Evolutionary conservation across 495 filamentous ascomycete genomes (phyloP).

Genomic region (Stereocaulon alpinum): DNA sequence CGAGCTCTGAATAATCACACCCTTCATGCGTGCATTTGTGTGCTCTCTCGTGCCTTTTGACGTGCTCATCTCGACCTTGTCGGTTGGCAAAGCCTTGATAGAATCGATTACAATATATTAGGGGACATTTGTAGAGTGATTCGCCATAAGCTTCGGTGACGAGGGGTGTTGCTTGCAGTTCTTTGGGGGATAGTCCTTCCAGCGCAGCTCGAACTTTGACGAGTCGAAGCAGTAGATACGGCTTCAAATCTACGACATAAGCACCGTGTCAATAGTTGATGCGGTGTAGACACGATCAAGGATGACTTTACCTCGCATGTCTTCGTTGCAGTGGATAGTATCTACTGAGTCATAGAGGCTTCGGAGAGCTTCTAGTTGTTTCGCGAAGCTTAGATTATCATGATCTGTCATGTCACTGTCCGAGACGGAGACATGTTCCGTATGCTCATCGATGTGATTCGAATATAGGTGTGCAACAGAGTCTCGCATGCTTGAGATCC

Average conservation of each 20-base stretch:
- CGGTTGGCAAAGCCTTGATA: not conserved
- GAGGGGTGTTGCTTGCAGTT: not conserved
- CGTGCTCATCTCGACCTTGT: constrained; percentile 4
- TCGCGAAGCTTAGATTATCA: too few relatives aligned
- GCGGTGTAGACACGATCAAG: too few relatives aligned
- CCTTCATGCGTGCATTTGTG: not conserved
- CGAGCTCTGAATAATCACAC: constrained; percentile 8
- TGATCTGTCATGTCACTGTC: not conserved
- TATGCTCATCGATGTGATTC: not conserved
- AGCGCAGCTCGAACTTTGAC: constrained; percentile 2
- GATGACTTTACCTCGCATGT: not conserved
- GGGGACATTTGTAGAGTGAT: constrained; percentile 8
- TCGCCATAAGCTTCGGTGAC: constrained; percentile 10
- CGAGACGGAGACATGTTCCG: not conserved
- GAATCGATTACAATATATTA: constrained; percentile 2
- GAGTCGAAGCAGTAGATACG: not conserved
- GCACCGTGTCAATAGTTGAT: not conserved
- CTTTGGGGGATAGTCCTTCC: not conserved
- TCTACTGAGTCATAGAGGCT: not conserved
- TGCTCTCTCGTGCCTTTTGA: constrained; percentile 1
- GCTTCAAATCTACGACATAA: not conserved
- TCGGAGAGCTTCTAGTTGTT: not conserved
- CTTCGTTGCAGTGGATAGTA: not conserved
- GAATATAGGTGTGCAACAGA: not conserved
- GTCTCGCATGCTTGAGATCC: not conserved